Evolutionary conservation across 2,329 filamentous ascomycete genomes (phyloP), one percentile per base, ranked within the genome.

Genomic region (Setomelanomma holmii): DNA sequence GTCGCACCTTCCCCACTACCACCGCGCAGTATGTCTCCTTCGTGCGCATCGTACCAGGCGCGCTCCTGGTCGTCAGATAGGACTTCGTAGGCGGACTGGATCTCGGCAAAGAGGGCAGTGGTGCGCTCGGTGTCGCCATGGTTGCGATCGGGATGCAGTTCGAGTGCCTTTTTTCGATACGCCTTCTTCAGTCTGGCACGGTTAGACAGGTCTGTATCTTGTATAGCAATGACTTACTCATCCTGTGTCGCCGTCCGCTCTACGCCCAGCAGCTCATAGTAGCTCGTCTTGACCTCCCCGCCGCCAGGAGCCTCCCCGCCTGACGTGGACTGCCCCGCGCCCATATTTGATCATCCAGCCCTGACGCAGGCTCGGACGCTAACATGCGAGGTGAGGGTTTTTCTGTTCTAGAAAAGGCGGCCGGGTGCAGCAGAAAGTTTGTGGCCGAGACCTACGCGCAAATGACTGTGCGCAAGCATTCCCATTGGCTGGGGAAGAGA

Each of bases 41-140:
- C 88, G 71, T 99, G 95, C 2, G 92, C 92, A 76, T 99, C 93
- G 78, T 99, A 99, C 95, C 95, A 99, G 24, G 93, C 89, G 63
- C 95, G 86, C 74, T 99, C 95, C 72, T 99, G 93, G 10, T 92
- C 87, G 73, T 99, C 95, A 1, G 93, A 96, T 1, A 99, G 84
- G n/a, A 99, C 86, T 74, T 98, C 91, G 73, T 99, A 96, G 40
- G 95, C 95, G 30, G 92, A 84, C 74, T 97, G 93, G 22, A 98
- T 83, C 70, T 97, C 92, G 43, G 95, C 92, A 72, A 99, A 99
- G 45, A 88, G 86, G 61, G 82, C 84, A 1, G 95, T 99, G 2
- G 93, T 88, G 58, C 86, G 84, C 67, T 96, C 91, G 55, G 89
- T 87, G 69, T 97, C 88, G 65, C 90, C 88, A 72, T 89, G 88